Conservation (phyloP, 2,329 filamentous ascomycete genomes). For the Cytospora leucostoma region DNA sequence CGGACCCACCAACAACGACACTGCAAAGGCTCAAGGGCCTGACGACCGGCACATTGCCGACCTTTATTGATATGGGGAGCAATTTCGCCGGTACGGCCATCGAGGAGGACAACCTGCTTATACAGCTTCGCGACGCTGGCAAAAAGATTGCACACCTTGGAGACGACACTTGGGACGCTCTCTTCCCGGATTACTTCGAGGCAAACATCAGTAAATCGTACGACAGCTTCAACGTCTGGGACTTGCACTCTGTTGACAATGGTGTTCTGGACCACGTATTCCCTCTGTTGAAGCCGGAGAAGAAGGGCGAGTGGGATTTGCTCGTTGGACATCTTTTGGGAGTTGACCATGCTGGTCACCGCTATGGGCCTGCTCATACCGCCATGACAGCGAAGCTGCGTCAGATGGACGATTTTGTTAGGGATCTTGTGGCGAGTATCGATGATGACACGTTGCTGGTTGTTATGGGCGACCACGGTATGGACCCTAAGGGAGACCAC, state of each 20-base stretch:
- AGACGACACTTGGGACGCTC: constrained; percentile 94
- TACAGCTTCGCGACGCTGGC: constrained; percentile 65
- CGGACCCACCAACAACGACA: constrained; percentile 92
- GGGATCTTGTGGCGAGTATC: constrained; percentile 67
- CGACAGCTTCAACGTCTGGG: constrained; percentile 98
- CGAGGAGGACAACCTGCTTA: constrained; percentile 81
- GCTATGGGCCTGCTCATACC: constrained; percentile 89
- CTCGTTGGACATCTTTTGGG: constrained; percentile 91
- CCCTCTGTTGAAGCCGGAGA: constrained; percentile 70
- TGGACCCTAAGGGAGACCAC: constrained; percentile 96
- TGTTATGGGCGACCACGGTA: constrained; percentile 98
- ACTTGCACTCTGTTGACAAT: constrained; percentile 94
- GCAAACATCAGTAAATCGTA: constrained; percentile 82
- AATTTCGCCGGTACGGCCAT: constrained; percentile 96
- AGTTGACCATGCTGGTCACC: constrained; percentile 94
- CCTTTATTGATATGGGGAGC: constrained; percentile 89
- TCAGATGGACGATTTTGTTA: constrained; percentile 85
- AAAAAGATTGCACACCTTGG: constrained; percentile 87
- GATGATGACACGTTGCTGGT: constrained; percentile 87
- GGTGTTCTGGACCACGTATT: constrained; percentile 90
- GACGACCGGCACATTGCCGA: constrained; percentile 92
- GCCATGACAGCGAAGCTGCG: constrained; percentile 89
- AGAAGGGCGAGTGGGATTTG: constrained; percentile 81
- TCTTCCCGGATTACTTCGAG: constrained; percentile 95
- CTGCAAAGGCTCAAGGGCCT: constrained; percentile 90